Base-by-base conservation (phyloP, 2,329 filamentous ascomycete species). In the Penicillium sp. region DNA sequence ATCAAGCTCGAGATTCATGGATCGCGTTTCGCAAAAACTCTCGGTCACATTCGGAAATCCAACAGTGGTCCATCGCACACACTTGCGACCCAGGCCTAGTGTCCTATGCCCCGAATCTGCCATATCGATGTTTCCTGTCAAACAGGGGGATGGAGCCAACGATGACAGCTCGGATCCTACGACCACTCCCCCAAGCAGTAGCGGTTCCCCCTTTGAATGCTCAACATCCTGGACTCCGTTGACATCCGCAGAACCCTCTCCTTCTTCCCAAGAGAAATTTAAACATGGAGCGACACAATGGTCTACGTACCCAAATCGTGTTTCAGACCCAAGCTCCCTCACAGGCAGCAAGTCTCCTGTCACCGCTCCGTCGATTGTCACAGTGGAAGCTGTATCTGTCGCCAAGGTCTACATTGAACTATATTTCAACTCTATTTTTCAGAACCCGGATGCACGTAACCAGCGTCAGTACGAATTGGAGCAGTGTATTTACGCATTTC, bases 381-480 rank as follows among this genome's bases (percentile, higher is more conserved):
- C 92, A 0, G 88, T 92, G 0, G 94, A 98, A 76, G 87, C 85
- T 60, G 85, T 88, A 2, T 87, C 92, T 0, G 89, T 91, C 0
- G 89, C 91, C 44, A 97, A 96, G 73, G 86, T 96, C 19, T 96
- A 87, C 67, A 83, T 98, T 10, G 95, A 98, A 74, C 91, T 87
- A 0, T 86, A 93, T 68, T 97, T 90, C 78, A 89, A 93, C 66
- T 80, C 86, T n/a, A 73, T 92, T 7, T 79, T 91, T 2, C 77
- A 78, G 4, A 80, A 79, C 27, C 77, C 81, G 1, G 84, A 83
- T 4, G 81, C 87, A 55, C 85, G 90, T 0, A 83, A 83, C 1
- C 71, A 87, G 55, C 85, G 91, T 3, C 80, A 83, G 36, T 79
- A 82, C 40, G 81, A 86, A 51, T 77, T 94, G 22, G 88, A 92